phyloP scores from a whole-genome alignment of 805 yeast species.

The Phaffomyces thermotolerans region DNA sequence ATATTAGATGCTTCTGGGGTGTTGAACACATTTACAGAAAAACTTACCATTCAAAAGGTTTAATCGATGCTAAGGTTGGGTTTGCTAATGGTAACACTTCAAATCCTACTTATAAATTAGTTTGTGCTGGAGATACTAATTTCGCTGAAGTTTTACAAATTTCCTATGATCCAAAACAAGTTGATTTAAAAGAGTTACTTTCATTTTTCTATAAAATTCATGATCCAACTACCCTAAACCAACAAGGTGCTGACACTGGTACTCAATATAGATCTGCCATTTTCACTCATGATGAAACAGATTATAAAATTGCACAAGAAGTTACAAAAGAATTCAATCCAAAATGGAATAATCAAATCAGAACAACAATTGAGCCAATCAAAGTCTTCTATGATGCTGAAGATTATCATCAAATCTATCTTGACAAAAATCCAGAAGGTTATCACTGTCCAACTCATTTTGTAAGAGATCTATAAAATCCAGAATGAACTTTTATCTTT shows the following conservation, averaged over 20 bases:
- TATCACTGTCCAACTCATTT: constrained; percentile 89
- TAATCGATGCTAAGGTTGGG: constrained; percentile 79
- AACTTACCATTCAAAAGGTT: constrained; percentile 54
- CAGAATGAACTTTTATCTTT: background rate
- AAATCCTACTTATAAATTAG: constrained; percentile 59
- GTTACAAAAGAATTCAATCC: constrained; percentile 53
- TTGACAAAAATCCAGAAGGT: constrained; percentile 75
- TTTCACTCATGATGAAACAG: constrained; percentile 49
- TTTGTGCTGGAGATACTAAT: constrained; percentile 70
- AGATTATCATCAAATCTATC: constrained; percentile 82
- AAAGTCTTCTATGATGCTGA: constrained; percentile 86
- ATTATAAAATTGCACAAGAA: constrained; percentile 35
- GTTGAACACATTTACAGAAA: constrained; percentile 78
- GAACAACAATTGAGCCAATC: constrained; percentile 63
- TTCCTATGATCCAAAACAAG: constrained; percentile 65
- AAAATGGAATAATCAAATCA: constrained; percentile 62
- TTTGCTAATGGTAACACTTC: constrained; percentile 69
- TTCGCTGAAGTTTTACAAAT: constrained; percentile 79
- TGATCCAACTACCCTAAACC: constrained; percentile 81
- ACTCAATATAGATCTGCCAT: constrained; percentile 87
- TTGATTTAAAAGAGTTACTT: constrained; percentile 53
- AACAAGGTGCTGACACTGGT: constrained; percentile 86
- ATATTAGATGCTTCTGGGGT: constrained; percentile 70
- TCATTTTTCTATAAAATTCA: constrained; percentile 88
- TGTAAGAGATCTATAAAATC: constrained; percentile 41